Conservation (phyloP, 2,329 filamentous ascomycete genomes). For the Aspergillus pseudoviridinutans region DNA sequence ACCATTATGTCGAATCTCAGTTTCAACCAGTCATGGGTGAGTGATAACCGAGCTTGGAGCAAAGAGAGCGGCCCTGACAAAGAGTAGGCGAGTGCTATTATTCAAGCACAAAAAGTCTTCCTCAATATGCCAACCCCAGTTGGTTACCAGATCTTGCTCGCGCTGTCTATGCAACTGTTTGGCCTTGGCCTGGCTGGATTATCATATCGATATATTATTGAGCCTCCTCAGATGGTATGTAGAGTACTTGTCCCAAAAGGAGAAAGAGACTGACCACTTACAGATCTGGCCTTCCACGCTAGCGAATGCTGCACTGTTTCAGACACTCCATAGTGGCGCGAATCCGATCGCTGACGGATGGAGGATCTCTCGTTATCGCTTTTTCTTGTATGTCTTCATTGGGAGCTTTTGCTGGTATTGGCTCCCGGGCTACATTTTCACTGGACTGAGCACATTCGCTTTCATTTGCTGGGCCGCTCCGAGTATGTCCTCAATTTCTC, state of each 20-base stretch:
- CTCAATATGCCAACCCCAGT: slow-evolving; percentile 35
- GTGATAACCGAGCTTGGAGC: not conserved
- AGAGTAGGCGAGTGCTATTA: slow-evolving; percentile 40
- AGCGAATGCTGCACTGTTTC: slow-evolving; percentile 31
- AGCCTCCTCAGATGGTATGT: slow-evolving; percentile 31
- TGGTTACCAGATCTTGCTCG: slow-evolving; percentile 35
- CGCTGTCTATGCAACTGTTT: slow-evolving; percentile 36
- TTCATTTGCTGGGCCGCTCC: slow-evolving; percentile 45
- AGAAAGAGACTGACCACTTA: not conserved
- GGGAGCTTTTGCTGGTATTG: slow-evolving; percentile 24
- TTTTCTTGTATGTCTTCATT: slow-evolving; percentile 18
- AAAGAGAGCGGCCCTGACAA: not conserved
- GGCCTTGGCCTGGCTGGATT: slow-evolving; percentile 39
- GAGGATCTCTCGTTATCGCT: slow-evolving; percentile 24
- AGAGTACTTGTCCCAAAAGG: not conserved
- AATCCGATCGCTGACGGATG: slow-evolving; percentile 37
- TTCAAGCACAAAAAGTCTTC: slow-evolving; percentile 37
- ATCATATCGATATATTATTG: slow-evolving; percentile 31
- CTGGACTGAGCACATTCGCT: slow-evolving; percentile 27
- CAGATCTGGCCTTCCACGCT: slow-evolving; percentile 35
- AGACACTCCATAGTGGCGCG: slow-evolving; percentile 30
- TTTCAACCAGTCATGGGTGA: slow-evolving; percentile 35
- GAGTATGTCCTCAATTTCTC: slow-evolving; percentile 20
- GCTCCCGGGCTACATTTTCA: slow-evolving; percentile 29
- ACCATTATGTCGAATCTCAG: slow-evolving; percentile 48